Evolutionary conservation across 2,329 filamentous ascomycete genomes (phyloP).

Genomic region (Paecilomyces variotii): DNA sequence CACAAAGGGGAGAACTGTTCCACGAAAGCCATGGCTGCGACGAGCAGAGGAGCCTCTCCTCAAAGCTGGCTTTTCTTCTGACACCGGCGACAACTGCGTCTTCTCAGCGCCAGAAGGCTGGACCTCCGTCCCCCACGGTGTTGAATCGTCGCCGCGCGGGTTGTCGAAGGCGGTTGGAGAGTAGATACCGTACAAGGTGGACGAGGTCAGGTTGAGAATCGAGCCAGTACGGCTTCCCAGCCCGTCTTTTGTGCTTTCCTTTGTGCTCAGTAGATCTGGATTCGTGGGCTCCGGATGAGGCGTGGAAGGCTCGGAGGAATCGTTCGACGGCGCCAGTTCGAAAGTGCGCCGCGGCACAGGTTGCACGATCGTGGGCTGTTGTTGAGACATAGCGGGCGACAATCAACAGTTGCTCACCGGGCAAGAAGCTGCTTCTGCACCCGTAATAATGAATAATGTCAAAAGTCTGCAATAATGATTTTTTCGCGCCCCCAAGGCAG

Average conservation of each 20-base stretch:
- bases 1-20: conserved; percentile 46
- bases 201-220: conserved; percentile 76
- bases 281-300: conserved; percentile 28
- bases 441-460: background rate
- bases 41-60: conserved; percentile 27
- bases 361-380: conserved; percentile 51
- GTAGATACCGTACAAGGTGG: conserved; percentile 89
- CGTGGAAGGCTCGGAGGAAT: conserved; percentile 34
- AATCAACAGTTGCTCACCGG: background rate
- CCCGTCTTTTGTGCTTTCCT: conserved; percentile 24
- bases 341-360: conserved; percentile 68
- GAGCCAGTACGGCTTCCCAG: conserved; percentile 63
- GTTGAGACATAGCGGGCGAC: background rate
- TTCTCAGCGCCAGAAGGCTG: conserved; percentile 53
- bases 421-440: background rate
- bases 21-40: conserved; percentile 31
- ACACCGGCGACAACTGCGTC: conserved; percentile 34
- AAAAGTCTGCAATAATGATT: background rate
- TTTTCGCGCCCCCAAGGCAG: background rate
- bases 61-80: conserved; percentile 16
- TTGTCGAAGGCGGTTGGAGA: conserved; percentile 53
- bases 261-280: conserved; percentile 26
- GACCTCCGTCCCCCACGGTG: conserved; percentile 71
- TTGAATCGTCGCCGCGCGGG: conserved; percentile 52
- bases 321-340: conserved; percentile 45